Evolutionary conservation across 2,329 filamentous ascomycete species (phyloP).

Genomic region (Lachnellula occidentalis): DNA sequence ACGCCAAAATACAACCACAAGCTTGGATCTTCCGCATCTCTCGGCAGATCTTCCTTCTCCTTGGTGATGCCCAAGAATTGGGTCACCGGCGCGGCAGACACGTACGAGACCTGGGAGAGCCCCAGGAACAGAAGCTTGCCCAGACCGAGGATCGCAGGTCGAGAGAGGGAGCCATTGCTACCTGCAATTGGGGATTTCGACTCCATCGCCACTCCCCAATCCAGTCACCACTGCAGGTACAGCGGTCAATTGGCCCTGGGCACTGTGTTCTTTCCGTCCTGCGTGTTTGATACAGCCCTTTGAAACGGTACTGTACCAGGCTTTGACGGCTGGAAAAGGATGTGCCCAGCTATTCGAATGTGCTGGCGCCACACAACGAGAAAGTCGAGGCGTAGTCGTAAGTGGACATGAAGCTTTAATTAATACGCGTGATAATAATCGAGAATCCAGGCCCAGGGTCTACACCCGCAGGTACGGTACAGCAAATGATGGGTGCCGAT

Average conservation of each 20-base stretch:
- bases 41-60: slow-evolving; percentile 39
- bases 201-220: slow-evolving; percentile 11
- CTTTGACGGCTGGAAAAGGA: no score
- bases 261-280: background rate
- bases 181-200: slow-evolving; percentile 17
- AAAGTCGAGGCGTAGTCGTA: no score
- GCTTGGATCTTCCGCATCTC: slow-evolving; percentile 53
- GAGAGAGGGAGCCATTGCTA: slow-evolving; percentile 35
- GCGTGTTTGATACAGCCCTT: no score
- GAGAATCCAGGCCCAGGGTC: no score
- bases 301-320: no score
- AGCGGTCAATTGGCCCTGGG: background rate
- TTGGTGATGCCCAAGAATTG: slow-evolving; percentile 40
- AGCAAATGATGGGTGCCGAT: no score
- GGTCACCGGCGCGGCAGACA: slow-evolving; percentile 31
- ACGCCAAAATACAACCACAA: slow-evolving; percentile 78
- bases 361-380: no score
- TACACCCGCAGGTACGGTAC: no score
- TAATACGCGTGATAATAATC: no score
- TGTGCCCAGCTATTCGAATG: no score
- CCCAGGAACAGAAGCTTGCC: slow-evolving; percentile 46
- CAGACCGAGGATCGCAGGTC: slow-evolving; percentile 47
- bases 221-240: background rate
- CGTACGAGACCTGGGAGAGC: slow-evolving; percentile 36
- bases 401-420: no score